Evolutionary conservation across 176 grass and related monocot genomes (phyloP), one percentile per base, ranked within the genome.

Genomic region (Carex myosuroides): DNA sequence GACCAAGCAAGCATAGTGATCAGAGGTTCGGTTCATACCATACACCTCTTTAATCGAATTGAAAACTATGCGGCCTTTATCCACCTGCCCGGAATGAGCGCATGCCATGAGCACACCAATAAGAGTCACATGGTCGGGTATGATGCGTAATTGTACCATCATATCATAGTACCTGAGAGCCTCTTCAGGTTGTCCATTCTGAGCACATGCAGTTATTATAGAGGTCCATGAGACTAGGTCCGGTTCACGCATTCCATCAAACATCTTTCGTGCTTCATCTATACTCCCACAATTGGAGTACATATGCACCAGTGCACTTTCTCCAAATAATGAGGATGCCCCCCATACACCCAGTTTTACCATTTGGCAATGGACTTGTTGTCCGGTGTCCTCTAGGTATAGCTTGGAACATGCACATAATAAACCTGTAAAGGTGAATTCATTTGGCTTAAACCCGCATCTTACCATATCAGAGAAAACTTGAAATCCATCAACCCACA

Each of bases 201-300:
- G 92, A 0, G 95, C 86, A 84, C 82, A 91, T 6, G 90, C 92
- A 37, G 84, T 90, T 73, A 94, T 93, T 74, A 94, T 35, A 1
- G 86, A 83, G 0, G 95, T 94, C 92, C 95, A 94, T 0, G 82
- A 93, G 62, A 98, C 92, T 85, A 98, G 85, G 82, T 98, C 92
- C 0, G 48, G 86, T 85, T 90, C 82, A 14, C 35, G 0, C 62
- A 79, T 91, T 21, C 74, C 86, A 82, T 87, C 75, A 13, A 98
- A 98, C 56, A 91, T 85, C n/a, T 24, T n/a, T 26, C 74, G 60
- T 83, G 93, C 92, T n/a, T 84, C 83, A 30, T 78, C 81, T 64
- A 93, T 90, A 68, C 87, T 93, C 57, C 95, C 95, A 2, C 91
- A 93, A 64, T 94, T 94, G n/a, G 92, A 90, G 69, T 94, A 94